Conservation (phyloP, 176 grass and related monocot species). For the Zea mays region DNA sequence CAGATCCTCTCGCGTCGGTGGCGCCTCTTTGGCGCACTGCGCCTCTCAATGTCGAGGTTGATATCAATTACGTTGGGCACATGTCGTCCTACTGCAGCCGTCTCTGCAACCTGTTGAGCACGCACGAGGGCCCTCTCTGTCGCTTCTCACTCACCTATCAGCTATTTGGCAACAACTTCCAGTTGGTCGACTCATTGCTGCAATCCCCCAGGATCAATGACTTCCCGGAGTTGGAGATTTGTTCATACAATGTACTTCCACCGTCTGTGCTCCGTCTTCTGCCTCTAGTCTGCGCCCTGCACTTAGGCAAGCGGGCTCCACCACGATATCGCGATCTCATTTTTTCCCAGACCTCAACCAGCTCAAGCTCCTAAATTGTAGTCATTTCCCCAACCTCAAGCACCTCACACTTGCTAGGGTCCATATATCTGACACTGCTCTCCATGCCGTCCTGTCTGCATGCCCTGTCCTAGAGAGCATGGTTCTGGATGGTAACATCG, state of each 20-base stretch:
- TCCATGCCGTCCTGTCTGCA: neutral
- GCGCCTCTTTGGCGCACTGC: neutral
- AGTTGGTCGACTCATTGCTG: neutral
- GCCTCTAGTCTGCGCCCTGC: neutral
- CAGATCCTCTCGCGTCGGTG: conserved; percentile 3
- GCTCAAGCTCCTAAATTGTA: neutral
- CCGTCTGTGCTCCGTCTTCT: neutral
- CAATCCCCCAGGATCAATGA: neutral
- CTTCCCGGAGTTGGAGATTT: neutral
- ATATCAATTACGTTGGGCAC: neutral
- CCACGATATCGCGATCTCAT: neutral
- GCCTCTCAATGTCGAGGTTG: neutral
- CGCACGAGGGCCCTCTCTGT: neutral
- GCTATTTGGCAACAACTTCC: too few relatives aligned
- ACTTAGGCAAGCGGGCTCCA: neutral
- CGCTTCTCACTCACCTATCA: neutral
- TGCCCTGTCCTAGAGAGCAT: conserved; percentile 17
- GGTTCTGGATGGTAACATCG: neutral
- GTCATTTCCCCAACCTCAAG: neutral
- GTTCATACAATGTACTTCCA: neutral
- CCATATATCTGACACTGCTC: neutral
- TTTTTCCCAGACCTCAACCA: neutral
- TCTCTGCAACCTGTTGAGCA: neutral
- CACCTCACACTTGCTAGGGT: neutral
- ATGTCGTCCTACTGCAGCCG: too few relatives aligned